A percentile compares a stretch with the other conserved stretches of the same genome.
Evolutionary conservation across 139 green algal genomes (phyloP).

Genomic region (Edaphochlamys debaryana): DNA sequence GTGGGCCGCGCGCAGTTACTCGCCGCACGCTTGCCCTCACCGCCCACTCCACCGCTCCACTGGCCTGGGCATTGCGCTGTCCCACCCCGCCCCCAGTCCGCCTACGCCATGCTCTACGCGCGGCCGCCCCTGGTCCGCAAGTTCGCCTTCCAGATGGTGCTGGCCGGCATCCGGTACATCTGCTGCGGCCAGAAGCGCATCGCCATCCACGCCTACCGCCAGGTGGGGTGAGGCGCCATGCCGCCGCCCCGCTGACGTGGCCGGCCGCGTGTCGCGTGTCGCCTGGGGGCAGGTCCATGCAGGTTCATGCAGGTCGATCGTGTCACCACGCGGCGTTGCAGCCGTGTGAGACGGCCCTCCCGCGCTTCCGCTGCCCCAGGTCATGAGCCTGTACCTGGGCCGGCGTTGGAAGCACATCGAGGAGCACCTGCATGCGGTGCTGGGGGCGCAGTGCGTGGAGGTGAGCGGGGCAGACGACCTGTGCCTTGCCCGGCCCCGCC

Average conservation of each 20-base stretch:
- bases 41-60: background rate
- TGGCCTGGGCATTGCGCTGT: background rate
- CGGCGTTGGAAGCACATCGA: slow-evolving; percentile 81
- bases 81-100: slow-evolving; percentile 51
- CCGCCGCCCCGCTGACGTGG: background rate
- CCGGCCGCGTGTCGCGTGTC: too few relatives aligned
- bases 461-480: too few relatives aligned
- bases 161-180: slow-evolving; percentile 90
- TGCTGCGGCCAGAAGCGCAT: slow-evolving; percentile 69
- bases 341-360: too few relatives aligned
- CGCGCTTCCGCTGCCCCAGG: too few relatives aligned
- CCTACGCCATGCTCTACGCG: slow-evolving; percentile 73
- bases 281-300: too few relatives aligned
- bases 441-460: slow-evolving; percentile 75
- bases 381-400: slow-evolving; percentile 77
- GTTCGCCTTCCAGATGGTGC: slow-evolving; percentile 91
- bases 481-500: too few relatives aligned
- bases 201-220: slow-evolving; percentile 77
- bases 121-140: slow-evolving; percentile 67
- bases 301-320: too few relatives aligned
- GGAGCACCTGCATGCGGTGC: slow-evolving; percentile 90
- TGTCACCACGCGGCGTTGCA: too few relatives aligned
- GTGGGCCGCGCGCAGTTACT: too few relatives aligned
- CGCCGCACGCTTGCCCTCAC: too few relatives aligned
- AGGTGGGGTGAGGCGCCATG: slow-evolving; percentile 8